Evolutionary conservation across 306 rosid genomes (phyloP).

Genomic region (Gynostemma pentaphyllum): DNA sequence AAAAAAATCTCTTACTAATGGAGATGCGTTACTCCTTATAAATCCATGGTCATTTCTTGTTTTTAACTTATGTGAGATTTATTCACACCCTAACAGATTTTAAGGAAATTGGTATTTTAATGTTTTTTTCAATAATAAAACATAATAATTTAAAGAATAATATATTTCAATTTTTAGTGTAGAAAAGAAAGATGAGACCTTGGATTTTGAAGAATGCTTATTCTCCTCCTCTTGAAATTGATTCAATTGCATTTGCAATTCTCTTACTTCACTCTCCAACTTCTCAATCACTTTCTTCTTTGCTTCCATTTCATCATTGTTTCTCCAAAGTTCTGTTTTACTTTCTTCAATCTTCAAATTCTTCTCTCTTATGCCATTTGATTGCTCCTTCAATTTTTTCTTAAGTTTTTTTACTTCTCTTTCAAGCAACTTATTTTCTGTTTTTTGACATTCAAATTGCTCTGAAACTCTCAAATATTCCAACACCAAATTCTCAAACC

Average conservation of each 20-base stretch:
- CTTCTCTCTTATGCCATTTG: conserved; percentile 26
- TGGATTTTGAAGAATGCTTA: conserved; percentile 11
- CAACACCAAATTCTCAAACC: conserved; percentile 24
- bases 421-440: conserved; percentile 33
- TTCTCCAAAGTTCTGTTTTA: conserved; percentile 35
- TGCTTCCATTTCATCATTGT: conserved; percentile 25
- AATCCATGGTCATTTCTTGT: too few relatives aligned
- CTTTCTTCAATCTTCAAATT: conserved; percentile 31
- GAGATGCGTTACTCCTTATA: too few relatives aligned
- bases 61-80: too few relatives aligned
- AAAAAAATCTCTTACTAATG: too few relatives aligned
- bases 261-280: conserved; percentile 37
- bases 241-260: conserved; percentile 27
- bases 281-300: conserved; percentile 19
- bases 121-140: not conserved
- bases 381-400: conserved; percentile 34
- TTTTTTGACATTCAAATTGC: conserved; percentile 35
- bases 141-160: not conserved
- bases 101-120: too few relatives aligned
- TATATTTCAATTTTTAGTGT: not conserved
- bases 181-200: conserved; percentile 23
- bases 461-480: conserved; percentile 27
- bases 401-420: conserved; percentile 32
- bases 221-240: conserved; percentile 37
- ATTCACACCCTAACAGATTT: too few relatives aligned